Base-by-base conservation (phyloP, 2,329 filamentous ascomycete genomes). In the Penicillium olsonii region DNA sequence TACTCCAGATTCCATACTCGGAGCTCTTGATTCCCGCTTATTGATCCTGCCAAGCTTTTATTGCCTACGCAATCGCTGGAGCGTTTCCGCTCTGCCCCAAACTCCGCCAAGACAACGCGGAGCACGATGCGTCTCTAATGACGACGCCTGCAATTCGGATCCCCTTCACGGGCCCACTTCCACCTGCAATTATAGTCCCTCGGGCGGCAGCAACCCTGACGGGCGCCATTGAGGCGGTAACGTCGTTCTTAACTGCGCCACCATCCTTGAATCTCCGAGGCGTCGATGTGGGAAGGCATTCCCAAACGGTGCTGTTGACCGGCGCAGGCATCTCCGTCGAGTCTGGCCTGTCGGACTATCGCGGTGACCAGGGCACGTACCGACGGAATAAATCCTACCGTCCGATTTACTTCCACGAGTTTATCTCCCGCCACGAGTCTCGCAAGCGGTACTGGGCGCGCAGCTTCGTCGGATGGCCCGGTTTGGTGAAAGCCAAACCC, bases 391-490 rank as follows among this genome's bases (percentile, higher is more conserved):
- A 88, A 74, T 84, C 83, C 12, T 96, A 95, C 67, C 84, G 88
- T 2, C 94, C 92, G 26, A 95, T 96, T 58, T 99, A 95, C 75
- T 92, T 88, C 70, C 85, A 90, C 69, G 94, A 99, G 68, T 99
- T 97, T 65, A 72, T 90, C 37, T 75, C 80, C 39, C 88, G 77
- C 56, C 92, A 97, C 71, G 89, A 92, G 68, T 85, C 88, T 11
- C 79, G 94, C 57, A 94, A 96, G 71, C 79, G 94, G 53, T 99
- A 99, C 69, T 99, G 94, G 94, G 92, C 94, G 1, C 78, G 94
- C 41, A 95, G 89, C 66, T 99, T 95, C 69, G 75, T 99, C 17
- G 94, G 94, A 31, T 97, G 92, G 92, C 85, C 89, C 4, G 90
- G 84, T 37, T 75, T 97, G 57, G 76, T 87, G 64, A 86, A 84